A percentile compares a stretch with the other conserved stretches of the same genome.
Conservation (phyloP, 106 monocot genomes). For the Iris macrosiphon region DNA sequence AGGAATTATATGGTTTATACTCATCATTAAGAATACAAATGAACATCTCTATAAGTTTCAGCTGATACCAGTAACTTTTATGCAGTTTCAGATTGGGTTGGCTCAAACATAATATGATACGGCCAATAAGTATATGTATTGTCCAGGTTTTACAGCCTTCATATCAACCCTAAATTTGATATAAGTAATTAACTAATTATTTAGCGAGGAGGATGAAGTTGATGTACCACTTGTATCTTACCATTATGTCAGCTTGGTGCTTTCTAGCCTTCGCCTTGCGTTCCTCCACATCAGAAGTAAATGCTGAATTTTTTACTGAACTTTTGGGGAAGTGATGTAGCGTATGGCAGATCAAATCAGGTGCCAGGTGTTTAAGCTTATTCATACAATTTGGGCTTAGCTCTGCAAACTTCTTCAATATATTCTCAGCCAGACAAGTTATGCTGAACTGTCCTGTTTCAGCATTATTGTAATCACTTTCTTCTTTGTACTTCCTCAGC, state of each 20-base stretch:
- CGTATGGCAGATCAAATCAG: constrained; percentile 36
- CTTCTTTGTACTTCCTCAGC: constrained; percentile 64
- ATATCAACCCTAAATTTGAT: too few species aligned
- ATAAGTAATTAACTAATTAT: too few species aligned
- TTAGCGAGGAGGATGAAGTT: too few species aligned
- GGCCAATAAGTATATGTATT: too few species aligned
- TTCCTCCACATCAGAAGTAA: constrained; percentile 30
- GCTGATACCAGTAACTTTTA: too few species aligned
- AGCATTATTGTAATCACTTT: constrained; percentile 23
- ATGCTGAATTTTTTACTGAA: constrained; percentile 8
- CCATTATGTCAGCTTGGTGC: constrained; percentile 91
- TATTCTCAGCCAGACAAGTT: constrained; percentile 47
- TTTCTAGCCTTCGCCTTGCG: constrained; percentile 64
- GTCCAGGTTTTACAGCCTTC: too few species aligned
- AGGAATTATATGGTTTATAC: too few species aligned
- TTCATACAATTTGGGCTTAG: constrained; percentile 46
- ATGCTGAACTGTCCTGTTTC: constrained; percentile 55
- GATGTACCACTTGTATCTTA: constrained; percentile 15
- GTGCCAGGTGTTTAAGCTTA: constrained; percentile 51
- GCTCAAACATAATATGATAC: too few species aligned
- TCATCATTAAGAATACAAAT: too few species aligned
- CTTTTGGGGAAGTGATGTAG: constrained; percentile 2
- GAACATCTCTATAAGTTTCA: too few species aligned
- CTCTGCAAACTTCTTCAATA: constrained; percentile 74
- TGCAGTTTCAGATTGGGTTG: too few species aligned